phyloP scores from a whole-genome alignment of 2,329 filamentous ascomycete genomes.

The Hypoxylon sp. region DNA sequence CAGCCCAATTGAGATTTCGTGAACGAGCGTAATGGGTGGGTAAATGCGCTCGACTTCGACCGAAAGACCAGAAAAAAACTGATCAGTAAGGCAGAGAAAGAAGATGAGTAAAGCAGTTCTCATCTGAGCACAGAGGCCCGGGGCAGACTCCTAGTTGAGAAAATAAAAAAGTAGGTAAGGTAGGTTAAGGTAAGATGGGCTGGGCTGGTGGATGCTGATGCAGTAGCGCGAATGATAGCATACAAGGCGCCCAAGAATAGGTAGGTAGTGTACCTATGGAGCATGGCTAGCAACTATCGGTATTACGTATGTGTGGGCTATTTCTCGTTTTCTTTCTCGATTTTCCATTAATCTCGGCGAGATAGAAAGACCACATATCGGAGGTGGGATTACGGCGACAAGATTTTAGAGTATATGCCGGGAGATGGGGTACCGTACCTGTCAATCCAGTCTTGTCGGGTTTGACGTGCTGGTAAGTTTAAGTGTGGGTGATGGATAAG shows the following conservation, averaged over 20 bases:
- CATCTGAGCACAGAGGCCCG: conserved; percentile 17
- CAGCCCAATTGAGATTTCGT: conserved; percentile 15
- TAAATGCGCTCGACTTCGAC: conserved; percentile 6
- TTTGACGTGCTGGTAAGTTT: conserved; percentile 15
- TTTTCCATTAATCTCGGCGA: conserved; percentile 9
- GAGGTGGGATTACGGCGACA: conserved; percentile 21
- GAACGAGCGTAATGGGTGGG: conserved; percentile 14
- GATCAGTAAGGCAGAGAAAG: conserved; percentile 3
- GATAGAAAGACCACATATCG: conserved; percentile 5
- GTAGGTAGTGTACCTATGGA: conserved; percentile 7
- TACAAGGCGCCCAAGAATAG: conserved; percentile 15
- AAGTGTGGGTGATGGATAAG: conserved; percentile 7
- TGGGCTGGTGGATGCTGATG: conserved; percentile 22
- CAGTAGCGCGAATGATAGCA: conserved; percentile 24
- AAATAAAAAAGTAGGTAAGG: conserved; percentile 6
- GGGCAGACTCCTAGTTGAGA: conserved; percentile 8
- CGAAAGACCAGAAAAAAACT: not conserved
- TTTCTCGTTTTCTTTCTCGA: conserved; percentile 4
- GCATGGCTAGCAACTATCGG: conserved; percentile 13
- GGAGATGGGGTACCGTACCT: conserved; percentile 15
- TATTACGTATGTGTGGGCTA: conserved; percentile 24
- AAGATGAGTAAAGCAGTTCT: conserved; percentile 15
- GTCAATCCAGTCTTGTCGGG: conserved; percentile 14
- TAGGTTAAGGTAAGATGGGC: conserved; percentile 25
- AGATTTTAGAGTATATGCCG: too few relatives aligned